Base-by-base conservation (phyloP, 495 filamentous ascomycete species). In the Hypoxylon rickii region DNA sequence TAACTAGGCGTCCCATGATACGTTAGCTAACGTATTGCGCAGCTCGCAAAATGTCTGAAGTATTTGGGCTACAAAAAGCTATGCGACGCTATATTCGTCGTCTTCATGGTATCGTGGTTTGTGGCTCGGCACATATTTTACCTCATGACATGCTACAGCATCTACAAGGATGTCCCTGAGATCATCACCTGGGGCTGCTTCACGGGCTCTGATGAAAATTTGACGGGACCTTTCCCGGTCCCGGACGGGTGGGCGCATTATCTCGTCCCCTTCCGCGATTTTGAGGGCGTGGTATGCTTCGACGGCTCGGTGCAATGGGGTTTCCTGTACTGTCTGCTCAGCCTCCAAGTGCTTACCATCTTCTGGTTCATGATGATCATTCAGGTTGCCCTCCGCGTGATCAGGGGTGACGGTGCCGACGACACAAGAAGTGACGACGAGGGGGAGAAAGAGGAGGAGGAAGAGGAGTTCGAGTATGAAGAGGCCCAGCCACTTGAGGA, bases 1-100 rank as follows among this genome's bases (percentile, higher is more conserved):
- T 38, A 17, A 38, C 8, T 13, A 17, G 13, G 13, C n/a, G n/a
- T n/a, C 3, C 3, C 8, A 13, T 13, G 13, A 38, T 10, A 4
- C 46, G 40, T 63, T 66, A 26, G 69, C 55, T 52, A 34, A 64
- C n/a, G 58, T 11, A 15, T 20, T 2, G 40, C 18, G 44, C 51
- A 97, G 93, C 67, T 85, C n/a, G 94, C 94, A 37, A 98, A 98
- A 71, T 87, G 94, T 54, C 83, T 97, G 55, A 96, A 95, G 70
- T 98, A 98, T 68, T 70, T 94, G 12, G 84, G 86, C 45, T 89
- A 77, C 72, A 80, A 85, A 43, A 83, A 70, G 8, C 71, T 86
- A 55, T 96, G 92, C 82, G 92, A 97, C 65, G 71, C 84, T 49
- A 83, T 84, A 34, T 98, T 97, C 65, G 95, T 83, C 31, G 61